These are phyloP conservation scores for Medicago lupulina DNA, from an alignment of 306 rosid genomes.

Conservation along the genomic window DNA sequence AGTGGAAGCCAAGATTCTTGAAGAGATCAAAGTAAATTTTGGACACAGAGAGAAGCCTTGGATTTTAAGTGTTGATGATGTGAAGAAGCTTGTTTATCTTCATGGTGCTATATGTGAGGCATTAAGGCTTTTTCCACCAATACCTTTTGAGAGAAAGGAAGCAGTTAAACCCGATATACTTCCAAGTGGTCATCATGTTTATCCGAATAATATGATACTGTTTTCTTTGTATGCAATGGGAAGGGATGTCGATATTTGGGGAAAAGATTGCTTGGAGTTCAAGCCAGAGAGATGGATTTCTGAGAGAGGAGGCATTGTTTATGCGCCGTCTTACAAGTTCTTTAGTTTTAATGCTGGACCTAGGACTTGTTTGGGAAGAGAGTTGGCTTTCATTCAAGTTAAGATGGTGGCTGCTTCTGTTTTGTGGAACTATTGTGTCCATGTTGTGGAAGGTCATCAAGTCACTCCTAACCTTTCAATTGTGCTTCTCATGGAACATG, in stretches of 20 bases:
- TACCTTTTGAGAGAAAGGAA: constrained; percentile 50
- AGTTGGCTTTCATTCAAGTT: constrained; percentile 48
- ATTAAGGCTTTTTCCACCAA: constrained; percentile 54
- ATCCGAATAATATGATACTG: constrained; percentile 22
- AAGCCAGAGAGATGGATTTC: constrained; percentile 74
- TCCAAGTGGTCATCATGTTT: constrained; percentile 59
- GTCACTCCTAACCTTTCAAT: constrained; percentile 42
- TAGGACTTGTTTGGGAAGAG: constrained; percentile 60
- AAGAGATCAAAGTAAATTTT: constrained; percentile 44
- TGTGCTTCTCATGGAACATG: constrained; percentile 57
- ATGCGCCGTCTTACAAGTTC: constrained; percentile 59
- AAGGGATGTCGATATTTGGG: constrained; percentile 59
- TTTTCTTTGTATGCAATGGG: constrained; percentile 60
- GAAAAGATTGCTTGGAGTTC: constrained; percentile 58
- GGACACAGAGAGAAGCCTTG: neutral
- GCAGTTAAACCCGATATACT: constrained; percentile 44
- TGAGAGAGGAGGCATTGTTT: constrained; percentile 40
- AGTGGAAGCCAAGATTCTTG: constrained; percentile 48
- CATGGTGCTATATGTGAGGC: constrained; percentile 61
- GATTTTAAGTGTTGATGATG: constrained; percentile 30
- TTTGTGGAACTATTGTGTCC: constrained; percentile 37
- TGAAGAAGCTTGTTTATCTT: constrained; percentile 51
- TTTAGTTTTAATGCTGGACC: constrained; percentile 59
- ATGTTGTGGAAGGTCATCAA: constrained; percentile 38
- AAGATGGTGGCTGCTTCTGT: constrained; percentile 49